Evolutionary conservation across 257 asterid species (phyloP), one percentile per base, ranked within the genome.

Genomic region (Knoxia roxburghii): DNA sequence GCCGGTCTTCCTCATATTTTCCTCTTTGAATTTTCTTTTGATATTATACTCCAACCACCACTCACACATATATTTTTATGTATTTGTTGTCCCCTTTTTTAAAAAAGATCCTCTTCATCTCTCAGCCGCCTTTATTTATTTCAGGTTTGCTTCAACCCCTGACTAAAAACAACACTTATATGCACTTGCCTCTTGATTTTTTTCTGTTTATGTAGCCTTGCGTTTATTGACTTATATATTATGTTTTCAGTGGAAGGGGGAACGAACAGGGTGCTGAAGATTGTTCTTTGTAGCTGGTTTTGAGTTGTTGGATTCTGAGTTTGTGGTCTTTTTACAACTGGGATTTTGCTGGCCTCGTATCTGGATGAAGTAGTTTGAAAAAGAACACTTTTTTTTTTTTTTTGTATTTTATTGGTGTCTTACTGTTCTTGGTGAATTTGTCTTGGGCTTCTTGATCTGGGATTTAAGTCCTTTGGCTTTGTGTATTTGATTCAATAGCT

Each of bases 71-170:
- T n/a, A 2, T n/a, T 11, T 24, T 23, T 33, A 18, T 1, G n/a
- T n/a, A n/a, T n/a, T n/a, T n/a, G n/a, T n/a, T n/a, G n/a, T n/a
- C n/a, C n/a, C 12, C 24, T 23, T 23, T 9, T 8, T 37, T 37
- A 37, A 37, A 7, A 51, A 66, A 67, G 23, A 52, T 7, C 18
- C 58, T 33, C 51, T n/a, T 26, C 27, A 27, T 5, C 43, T 13
- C 20, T 6, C 41, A 51, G 80, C 83, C 72, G 77, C 79, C 72
- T 72, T 68, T 74, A 24, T 41, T 61, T 67, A 24, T 41, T 61
- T 67, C 75, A 78, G 83, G 77, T 71, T 68, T 60, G 50, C 70
- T 54, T 74, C 67, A 66, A 18, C 7, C 64, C 62, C 60, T 35
- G 33, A 21, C 70, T 65, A 43, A 51, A n/a, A n/a, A n/a, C n/a